Evolutionary conservation across 371 early-diverging fungal genomes (phyloP).

Genomic region (Quaeritorhiza haematococci): DNA sequence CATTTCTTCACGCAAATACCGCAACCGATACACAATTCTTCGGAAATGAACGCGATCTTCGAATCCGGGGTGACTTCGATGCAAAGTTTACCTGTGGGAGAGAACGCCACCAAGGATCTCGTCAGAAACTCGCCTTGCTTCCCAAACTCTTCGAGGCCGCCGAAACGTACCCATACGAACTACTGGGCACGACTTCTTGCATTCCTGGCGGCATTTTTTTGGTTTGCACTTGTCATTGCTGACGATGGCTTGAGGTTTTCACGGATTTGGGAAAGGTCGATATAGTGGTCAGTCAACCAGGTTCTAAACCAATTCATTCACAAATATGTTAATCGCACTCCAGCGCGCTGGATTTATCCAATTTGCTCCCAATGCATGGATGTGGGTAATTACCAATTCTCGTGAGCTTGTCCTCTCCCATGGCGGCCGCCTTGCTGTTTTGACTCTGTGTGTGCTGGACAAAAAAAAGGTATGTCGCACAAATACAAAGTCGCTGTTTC

Average conservation of each 20-base stretch:
- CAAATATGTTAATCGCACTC: neutral
- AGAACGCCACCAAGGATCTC: conserved; percentile 1
- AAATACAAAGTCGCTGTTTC: too few species aligned
- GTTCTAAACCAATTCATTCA: neutral
- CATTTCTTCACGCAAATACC: conserved; percentile 99
- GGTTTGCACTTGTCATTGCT: conserved; percentile 98
- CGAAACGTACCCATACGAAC: conserved; percentile 64
- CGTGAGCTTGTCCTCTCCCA: conserved; percentile 5
- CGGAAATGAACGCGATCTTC: conserved; percentile 92
- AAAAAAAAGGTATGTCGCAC: too few species aligned
- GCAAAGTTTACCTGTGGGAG: conserved; percentile 84
- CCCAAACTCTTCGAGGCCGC: neutral
- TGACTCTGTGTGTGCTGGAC: too few species aligned
- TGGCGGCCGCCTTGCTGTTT: too few species aligned
- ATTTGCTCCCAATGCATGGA: neutral
- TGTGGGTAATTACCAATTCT: neutral
- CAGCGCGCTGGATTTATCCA: too few species aligned
- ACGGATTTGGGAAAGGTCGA: neutral
- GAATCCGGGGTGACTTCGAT: conserved; percentile 83
- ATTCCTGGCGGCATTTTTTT: conserved; percentile 98
- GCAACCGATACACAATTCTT: conserved; percentile 99
- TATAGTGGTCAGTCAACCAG: neutral
- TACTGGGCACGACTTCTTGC: conserved; percentile 86
- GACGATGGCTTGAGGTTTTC: conserved; percentile 76
- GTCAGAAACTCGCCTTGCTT: neutral